A percentile compares a stretch with the other conserved stretches of the same genome.
phyloP scores from a whole-genome alignment of 129 eudicot genomes.

The Cynara cardunculus region DNA sequence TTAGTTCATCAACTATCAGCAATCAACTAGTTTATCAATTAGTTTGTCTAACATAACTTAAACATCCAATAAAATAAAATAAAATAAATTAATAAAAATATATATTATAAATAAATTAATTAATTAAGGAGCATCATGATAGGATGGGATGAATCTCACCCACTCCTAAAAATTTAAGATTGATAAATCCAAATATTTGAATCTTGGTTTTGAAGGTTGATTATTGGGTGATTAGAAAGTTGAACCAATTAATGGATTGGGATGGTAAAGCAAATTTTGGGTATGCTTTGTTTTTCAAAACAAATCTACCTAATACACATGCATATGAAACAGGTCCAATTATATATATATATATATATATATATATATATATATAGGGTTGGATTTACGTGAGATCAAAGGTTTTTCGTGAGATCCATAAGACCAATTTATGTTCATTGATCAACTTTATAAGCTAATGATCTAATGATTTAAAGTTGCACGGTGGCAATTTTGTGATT shows the following conservation, averaged over 20 bases:
- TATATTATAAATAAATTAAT: too few relatives aligned
- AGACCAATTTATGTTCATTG: too few relatives aligned
- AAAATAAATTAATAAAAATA: too few relatives aligned
- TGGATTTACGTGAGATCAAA: too few relatives aligned
- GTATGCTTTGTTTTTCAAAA: neutral
- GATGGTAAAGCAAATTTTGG: neutral
- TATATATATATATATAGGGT: neutral
- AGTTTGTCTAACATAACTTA: too few relatives aligned
- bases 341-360: too few relatives aligned
- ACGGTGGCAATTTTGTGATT: too few relatives aligned
- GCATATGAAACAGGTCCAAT: neutral
- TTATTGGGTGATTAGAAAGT: neutral
- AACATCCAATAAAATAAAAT: neutral
- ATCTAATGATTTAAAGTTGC: too few relatives aligned
- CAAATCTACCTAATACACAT: slow-evolving; percentile 17
- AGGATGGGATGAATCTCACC: neutral
- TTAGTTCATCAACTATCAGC: too few relatives aligned
- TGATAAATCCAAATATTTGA: neutral
- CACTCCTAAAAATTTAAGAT: neutral
- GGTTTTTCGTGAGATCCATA: too few relatives aligned
- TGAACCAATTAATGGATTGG: neutral
- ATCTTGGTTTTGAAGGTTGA: neutral
- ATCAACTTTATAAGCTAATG: too few relatives aligned
- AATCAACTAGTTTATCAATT: too few relatives aligned
- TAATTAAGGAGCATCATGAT: neutral